Percentiles rank a stretch among this genome's conserved stretches.
Evolutionary conservation across 179 eudicot species (phyloP).

Genomic region (Actinidia arguta): DNA sequence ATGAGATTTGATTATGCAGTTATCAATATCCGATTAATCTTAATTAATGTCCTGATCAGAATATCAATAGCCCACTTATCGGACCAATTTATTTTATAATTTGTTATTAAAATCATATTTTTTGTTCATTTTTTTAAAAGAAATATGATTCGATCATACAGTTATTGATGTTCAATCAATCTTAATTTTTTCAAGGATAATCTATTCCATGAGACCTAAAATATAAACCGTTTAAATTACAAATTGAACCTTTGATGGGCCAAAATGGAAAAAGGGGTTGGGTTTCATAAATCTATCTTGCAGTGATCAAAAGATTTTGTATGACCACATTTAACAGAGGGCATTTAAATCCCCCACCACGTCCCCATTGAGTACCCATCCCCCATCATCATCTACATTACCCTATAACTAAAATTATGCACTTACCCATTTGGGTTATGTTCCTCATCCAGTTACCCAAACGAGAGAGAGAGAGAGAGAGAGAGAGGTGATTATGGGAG

Average conservation of each 20-base stretch:
- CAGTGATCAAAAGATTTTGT: conserved; percentile 51
- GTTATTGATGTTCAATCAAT: no score
- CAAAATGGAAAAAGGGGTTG: conserved; percentile 15
- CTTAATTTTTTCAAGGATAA: no score
- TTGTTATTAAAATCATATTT: no score
- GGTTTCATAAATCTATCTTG: conserved; percentile 31
- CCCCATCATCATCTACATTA: conserved; percentile 34
- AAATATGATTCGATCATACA: no score
- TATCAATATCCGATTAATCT: no score
- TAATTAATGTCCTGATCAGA: no score
- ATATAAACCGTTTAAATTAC: no score
- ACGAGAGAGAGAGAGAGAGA: neutral
- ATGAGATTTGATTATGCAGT: conserved; percentile 28
- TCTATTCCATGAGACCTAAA: no score
- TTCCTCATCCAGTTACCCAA: conserved; percentile 35
- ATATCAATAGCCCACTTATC: no score
- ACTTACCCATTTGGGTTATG: conserved; percentile 30
- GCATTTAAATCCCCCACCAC: conserved; percentile 46
- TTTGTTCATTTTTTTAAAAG: no score
- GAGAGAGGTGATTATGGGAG: neutral
- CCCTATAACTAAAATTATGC: conserved; percentile 36
- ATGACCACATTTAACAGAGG: conserved; percentile 25
- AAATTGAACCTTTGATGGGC: conserved; percentile 15
- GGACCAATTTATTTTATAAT: no score
- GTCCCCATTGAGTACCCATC: conserved; percentile 42